Conservation (phyloP, 371 early-diverging fungal species). For the Actinomortierella ambigua region DNA sequence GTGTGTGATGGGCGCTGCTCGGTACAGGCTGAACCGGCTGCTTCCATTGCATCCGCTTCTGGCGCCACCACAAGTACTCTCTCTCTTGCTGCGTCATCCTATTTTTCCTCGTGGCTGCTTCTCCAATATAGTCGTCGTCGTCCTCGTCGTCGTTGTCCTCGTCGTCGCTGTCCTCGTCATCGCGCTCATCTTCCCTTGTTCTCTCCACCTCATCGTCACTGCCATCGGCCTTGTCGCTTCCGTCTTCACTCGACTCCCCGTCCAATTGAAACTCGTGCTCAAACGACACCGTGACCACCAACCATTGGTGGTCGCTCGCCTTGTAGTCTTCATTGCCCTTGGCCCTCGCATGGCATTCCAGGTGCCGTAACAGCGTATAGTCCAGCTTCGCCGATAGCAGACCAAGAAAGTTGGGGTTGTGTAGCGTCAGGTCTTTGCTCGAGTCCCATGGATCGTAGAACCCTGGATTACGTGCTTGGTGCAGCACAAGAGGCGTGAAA, state of each 20-base stretch:
- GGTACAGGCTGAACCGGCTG: slow-evolving; percentile 27
- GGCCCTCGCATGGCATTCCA: slow-evolving; percentile 54
- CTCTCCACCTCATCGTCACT: slow-evolving; percentile 1
- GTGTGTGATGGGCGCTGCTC: too few species aligned
- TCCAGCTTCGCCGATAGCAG: slow-evolving; percentile 77
- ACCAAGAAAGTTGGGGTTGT: slow-evolving; percentile 65
- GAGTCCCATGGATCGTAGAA: slow-evolving; percentile 78
- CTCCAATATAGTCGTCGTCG: background rate
- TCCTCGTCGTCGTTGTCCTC: background rate
- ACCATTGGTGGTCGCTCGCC: slow-evolving; percentile 77
- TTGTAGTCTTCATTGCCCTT: slow-evolving; percentile 71
- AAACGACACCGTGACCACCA: slow-evolving; percentile 64
- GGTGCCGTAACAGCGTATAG: slow-evolving; percentile 71
- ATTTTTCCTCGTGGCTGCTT: background rate
- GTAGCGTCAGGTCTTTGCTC: slow-evolving; percentile 64
- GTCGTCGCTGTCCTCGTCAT: background rate
- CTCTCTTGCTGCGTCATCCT: slow-evolving; percentile 25
- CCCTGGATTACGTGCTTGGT: slow-evolving; percentile 70
- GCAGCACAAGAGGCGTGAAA: slow-evolving; percentile 53
- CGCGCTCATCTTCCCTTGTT: too few species aligned
- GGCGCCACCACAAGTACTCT: slow-evolving; percentile 41
- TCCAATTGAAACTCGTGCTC: slow-evolving; percentile 26
- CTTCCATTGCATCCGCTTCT: slow-evolving; percentile 21
- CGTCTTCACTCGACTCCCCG: background rate
- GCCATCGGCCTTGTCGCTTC: background rate